Evolutionary conservation across 495 filamentous ascomycete genomes (phyloP).

Genomic region (Cercophora scortea): DNA sequence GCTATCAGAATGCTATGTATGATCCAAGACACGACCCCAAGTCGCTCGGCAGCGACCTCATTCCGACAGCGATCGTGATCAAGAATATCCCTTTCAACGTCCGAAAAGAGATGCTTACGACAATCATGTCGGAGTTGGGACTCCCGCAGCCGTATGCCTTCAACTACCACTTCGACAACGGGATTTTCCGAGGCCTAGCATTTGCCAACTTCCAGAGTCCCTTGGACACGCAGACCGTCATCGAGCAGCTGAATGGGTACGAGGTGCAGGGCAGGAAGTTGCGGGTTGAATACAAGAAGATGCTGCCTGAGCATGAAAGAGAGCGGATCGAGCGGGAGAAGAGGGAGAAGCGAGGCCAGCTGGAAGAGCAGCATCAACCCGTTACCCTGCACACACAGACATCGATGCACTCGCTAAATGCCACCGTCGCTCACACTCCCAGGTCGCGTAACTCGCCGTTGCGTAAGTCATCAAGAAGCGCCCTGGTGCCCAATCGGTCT

Average conservation of each 20-base stretch:
- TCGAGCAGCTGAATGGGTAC: constrained; percentile 86
- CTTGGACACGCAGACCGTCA: constrained; percentile 85
- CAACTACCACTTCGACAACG: constrained; percentile 99
- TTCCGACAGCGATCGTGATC: constrained; percentile 97
- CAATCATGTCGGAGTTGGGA: constrained; percentile 84
- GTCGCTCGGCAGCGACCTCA: constrained; percentile 57
- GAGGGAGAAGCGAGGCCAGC: constrained; percentile 88
- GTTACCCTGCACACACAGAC: constrained; percentile 66
- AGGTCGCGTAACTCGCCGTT: constrained; percentile 30
- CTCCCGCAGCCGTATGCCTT: constrained; percentile 94
- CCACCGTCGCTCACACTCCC: constrained; percentile 35
- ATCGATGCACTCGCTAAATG: constrained; percentile 76
- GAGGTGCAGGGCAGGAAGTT: constrained; percentile 91
- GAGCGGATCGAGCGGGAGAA: constrained; percentile 97
- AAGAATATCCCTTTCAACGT: constrained; percentile 99
- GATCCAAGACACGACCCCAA: constrained; percentile 26
- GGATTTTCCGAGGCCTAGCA: constrained; percentile 90
- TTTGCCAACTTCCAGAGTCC: constrained; percentile 98
- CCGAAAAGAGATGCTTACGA: constrained; percentile 89
- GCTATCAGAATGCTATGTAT: constrained; percentile 21
- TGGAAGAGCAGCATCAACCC: constrained; percentile 87
- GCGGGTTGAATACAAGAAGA: constrained; percentile 98
- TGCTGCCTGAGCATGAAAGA: constrained; percentile 88
- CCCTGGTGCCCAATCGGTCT: constrained; percentile 20
- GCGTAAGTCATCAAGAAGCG: constrained; percentile 16